phyloP scores from a whole-genome alignment of 768 basidiomycete species.

The Sporobolomyces roseus region DNA sequence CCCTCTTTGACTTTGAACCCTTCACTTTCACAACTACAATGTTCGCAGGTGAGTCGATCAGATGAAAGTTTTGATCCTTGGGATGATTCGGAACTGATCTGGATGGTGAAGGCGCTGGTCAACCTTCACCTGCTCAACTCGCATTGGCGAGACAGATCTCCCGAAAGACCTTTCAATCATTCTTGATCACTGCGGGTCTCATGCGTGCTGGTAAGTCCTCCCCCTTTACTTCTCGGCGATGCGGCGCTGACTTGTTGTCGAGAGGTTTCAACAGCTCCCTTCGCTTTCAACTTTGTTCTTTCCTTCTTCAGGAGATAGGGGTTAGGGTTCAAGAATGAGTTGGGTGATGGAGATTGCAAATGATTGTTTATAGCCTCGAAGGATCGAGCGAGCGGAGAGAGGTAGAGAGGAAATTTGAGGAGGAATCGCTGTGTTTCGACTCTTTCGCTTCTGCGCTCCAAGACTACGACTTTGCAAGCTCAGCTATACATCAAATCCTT shows the following conservation, averaged over 20 bases:
- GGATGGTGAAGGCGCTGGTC: not conserved
- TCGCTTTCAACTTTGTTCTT: slow-evolving; percentile 24
- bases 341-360: not conserved
- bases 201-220: slow-evolving; percentile 15
- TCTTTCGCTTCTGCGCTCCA: too few species aligned
- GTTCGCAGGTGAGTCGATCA: slow-evolving; percentile 22
- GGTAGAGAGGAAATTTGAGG: not conserved
- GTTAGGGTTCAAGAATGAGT: too few species aligned
- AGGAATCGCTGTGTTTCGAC: too few species aligned
- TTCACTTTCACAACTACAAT: slow-evolving; percentile 1
- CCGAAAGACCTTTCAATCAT: slow-evolving; percentile 11
- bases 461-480: too few species aligned
- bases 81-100: not conserved
- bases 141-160: slow-evolving; percentile 17
- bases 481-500: too few species aligned
- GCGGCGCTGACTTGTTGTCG: too few species aligned
- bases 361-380: slow-evolving; percentile 5
- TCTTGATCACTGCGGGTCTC: slow-evolving; percentile 22
- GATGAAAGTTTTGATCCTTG: not conserved
- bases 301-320: slow-evolving; percentile 14
- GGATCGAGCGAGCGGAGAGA: not conserved
- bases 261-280: too few species aligned
- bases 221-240: not conserved
- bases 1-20: not conserved
- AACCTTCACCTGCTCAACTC: slow-evolving; percentile 31